Base-by-base conservation (phyloP, 192 early-diverging fungal species). In the Coemansia sp. region DNA sequence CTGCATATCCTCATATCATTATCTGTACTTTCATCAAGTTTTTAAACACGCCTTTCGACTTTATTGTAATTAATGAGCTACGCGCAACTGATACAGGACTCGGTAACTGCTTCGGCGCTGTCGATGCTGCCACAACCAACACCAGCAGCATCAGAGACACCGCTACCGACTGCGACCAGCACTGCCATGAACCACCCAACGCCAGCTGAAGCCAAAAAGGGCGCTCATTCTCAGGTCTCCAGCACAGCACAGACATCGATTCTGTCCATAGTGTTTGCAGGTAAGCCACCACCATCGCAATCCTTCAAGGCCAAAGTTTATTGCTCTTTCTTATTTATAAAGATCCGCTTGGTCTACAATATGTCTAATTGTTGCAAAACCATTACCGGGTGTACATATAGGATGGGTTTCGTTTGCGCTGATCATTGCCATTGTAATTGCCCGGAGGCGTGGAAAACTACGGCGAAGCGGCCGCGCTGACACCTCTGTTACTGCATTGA, bases 221-320 rank as follows among this genome's bases (percentile, higher is more conserved):
- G 53, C 18, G 52, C 37, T 62, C 55, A 58, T 38, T 22, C 63
- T n/a, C 37, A 38, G 35, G 55, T 36, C 32, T 53, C 65, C 39
- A 73, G 43, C 61, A 37, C 51, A 22, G 52, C 59, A 55, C 72
- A 73, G 8, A 67, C 72, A 18, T 45, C 60, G 28, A 73, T 73
- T 39, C 65, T 73, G 18, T 62, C 59, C 22, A n/a, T 56, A 8
- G 65, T 67, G 20, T 67, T 73, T 67, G 72, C 66, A 51, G 71
- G 64, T 43, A 67, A 67, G 65, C 14, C 12, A 62, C 6, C 7
- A 7, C 22, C 57, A 59, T 15, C n/a, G n/a, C n/a, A n/a, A 18
- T 53, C 20, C 51, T 53, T 15, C 12, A 53, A 20, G 4, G 38
- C 38, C 8, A 8, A 39, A 6, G 38, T 39, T 39, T 39, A 39